Conservation (phyloP, 2,329 filamentous ascomycete genomes). For the Pseudogymnoascus sp. region DNA sequence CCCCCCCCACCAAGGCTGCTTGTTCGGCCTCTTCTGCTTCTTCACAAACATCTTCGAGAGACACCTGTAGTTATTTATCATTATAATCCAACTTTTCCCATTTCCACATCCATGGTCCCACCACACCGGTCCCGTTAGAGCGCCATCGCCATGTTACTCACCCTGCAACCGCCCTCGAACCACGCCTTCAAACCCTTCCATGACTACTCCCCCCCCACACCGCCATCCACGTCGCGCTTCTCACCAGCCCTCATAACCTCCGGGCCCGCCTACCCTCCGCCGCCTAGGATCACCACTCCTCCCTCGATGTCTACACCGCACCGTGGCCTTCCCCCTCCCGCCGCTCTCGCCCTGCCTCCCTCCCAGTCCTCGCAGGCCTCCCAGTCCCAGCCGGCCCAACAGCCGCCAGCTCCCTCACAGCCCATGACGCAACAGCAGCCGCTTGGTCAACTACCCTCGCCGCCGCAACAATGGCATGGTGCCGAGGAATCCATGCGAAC, state of each 20-base stretch:
- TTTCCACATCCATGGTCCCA: conserved; percentile 3
- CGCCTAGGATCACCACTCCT: conserved; percentile 39
- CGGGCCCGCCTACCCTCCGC: conserved; percentile 27
- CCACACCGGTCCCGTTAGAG: conserved; percentile 7
- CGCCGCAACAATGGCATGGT: conserved; percentile 59
- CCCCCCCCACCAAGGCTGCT: conserved; percentile 2
- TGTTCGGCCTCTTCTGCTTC: not conserved
- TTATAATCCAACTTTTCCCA: conserved; percentile 9
- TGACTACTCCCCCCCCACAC: conserved; percentile 40
- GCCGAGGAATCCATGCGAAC: conserved; percentile 64
- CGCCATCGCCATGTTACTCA: conserved; percentile 42
- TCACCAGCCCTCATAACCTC: conserved; percentile 32
- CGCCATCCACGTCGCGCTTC: conserved; percentile 35
- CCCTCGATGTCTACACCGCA: conserved; percentile 63
- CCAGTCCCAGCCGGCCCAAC: conserved; percentile 38
- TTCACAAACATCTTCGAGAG: conserved; percentile 8
- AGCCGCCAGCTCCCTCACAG: conserved; percentile 16
- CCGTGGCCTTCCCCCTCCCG: conserved; percentile 62
- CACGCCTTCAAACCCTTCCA: conserved; percentile 41
- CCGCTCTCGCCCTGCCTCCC: conserved; percentile 58
- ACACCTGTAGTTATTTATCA: conserved; percentile 9
- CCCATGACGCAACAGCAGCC: conserved; percentile 34
- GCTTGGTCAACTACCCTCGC: conserved; percentile 52
- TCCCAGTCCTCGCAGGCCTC: conserved; percentile 62
- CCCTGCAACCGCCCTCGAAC: conserved; percentile 41